These are phyloP conservation scores for Gnetum montanum DNA, from an alignment of 75 land plant species.

Conservation along the genomic window DNA sequence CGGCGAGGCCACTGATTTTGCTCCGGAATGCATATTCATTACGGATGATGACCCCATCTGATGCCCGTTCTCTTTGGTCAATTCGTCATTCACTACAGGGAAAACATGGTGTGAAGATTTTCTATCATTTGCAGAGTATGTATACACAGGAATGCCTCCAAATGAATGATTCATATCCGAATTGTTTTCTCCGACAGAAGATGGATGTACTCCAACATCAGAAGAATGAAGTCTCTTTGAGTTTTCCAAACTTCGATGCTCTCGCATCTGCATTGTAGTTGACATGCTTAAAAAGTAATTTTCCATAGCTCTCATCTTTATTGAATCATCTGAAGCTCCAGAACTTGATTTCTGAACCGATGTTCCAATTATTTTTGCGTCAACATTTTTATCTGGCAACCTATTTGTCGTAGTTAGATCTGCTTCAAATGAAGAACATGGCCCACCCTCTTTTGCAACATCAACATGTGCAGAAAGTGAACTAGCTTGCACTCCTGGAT, in stretches of 20 bases:
- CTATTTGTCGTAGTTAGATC: slow-evolving; percentile 16
- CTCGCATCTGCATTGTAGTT: slow-evolving; percentile 52
- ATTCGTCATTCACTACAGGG: slow-evolving; percentile 30
- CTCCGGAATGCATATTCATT: slow-evolving; percentile 31
- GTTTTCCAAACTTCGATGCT: slow-evolving; percentile 40
- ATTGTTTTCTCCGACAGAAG: slow-evolving; percentile 47
- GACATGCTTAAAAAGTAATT: slow-evolving; percentile 38
- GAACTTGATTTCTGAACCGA: slow-evolving; percentile 3
- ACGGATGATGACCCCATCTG: slow-evolving; percentile 20
- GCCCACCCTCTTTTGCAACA: slow-evolving; percentile 5
- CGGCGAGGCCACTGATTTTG: slow-evolving; percentile 36
- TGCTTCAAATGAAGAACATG: background rate
- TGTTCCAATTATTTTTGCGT: slow-evolving; percentile 6
- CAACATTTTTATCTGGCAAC: slow-evolving; percentile 14
- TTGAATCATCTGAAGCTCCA: slow-evolving; percentile 30
- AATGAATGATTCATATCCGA: slow-evolving; percentile 61
- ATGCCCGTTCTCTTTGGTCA: slow-evolving; percentile 19
- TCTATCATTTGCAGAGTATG: slow-evolving; percentile 51
- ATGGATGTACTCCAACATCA: slow-evolving; percentile 53
- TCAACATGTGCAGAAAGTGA: slow-evolving; percentile 20
- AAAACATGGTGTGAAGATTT: slow-evolving; percentile 9
- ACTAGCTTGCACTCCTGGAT: slow-evolving; percentile 1
- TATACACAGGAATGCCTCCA: slow-evolving; percentile 87
- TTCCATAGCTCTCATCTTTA: slow-evolving; percentile 55
- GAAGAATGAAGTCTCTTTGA: slow-evolving; percentile 74